These are phyloP conservation scores for Lenzites betulinus DNA, from an alignment of 768 basidiomycete genomes.

Conservation along the genomic window DNA sequence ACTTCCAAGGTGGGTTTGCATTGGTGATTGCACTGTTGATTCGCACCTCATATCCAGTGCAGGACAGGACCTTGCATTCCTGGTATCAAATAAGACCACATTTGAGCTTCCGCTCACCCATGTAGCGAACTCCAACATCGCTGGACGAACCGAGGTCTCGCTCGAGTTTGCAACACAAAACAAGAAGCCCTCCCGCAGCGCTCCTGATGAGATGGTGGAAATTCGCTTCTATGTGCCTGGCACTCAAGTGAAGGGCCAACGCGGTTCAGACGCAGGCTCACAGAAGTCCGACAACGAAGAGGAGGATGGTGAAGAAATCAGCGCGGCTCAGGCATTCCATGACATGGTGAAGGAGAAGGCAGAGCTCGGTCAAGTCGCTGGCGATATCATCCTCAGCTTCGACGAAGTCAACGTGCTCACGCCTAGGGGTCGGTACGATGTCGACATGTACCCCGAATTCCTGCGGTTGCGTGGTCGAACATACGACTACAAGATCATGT, in stretches of 20 bases:
- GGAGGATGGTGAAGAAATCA: constrained; percentile 62
- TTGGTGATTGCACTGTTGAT: background rate
- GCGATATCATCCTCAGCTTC: constrained; percentile 91
- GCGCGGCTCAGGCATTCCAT: constrained; percentile 95
- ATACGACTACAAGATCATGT: constrained; percentile 97
- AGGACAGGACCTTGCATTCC: constrained; percentile 93
- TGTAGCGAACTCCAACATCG: constrained; percentile 97
- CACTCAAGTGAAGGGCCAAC: constrained; percentile 54
- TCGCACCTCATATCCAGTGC: constrained; percentile 5
- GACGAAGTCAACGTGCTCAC: constrained; percentile 94
- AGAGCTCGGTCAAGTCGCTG: constrained; percentile 87
- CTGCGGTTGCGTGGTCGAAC: constrained; percentile 96
- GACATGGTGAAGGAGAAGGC: constrained; percentile 96
- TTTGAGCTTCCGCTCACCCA: constrained; percentile 87
- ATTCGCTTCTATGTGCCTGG: constrained; percentile 97
- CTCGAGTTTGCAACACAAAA: constrained; percentile 79
- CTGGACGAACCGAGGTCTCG: constrained; percentile 96
- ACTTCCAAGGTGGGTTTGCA: constrained; percentile 77
- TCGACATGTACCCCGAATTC: constrained; percentile 97
- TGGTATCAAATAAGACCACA: constrained; percentile 81
- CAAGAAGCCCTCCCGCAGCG: constrained; percentile 45
- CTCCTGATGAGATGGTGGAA: constrained; percentile 87
- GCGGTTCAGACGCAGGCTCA: constrained; percentile 72
- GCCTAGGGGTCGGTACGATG: constrained; percentile 94
- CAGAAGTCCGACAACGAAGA: constrained; percentile 71